Base-by-base conservation (phyloP, 2,329 filamentous ascomycete species). In the Nemania abortiva region DNA sequence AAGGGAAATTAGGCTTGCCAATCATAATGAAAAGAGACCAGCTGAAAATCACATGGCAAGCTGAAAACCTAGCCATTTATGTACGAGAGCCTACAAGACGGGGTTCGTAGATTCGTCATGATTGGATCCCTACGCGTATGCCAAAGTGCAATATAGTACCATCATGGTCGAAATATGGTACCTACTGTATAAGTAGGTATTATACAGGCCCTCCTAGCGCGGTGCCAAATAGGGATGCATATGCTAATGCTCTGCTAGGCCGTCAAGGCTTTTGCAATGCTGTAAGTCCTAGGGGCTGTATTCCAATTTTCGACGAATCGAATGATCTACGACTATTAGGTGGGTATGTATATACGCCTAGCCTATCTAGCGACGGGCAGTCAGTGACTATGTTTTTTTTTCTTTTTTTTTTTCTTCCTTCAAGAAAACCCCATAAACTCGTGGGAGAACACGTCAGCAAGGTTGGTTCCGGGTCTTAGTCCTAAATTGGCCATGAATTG, bases 401-500 rank as follows among this genome's bases (percentile, higher is more conserved):
- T n/a, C n/a, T n/a, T n/a, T n/a, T n/a, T n/a, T n/a, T n/a, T n/a
- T n/a, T n/a, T n/a, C n/a, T 54, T 31, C 5, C 15, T 20, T 60
- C 37, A 73, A 59, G 68, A 67, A 62, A 71, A 75, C 3, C 68
- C 74, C 68, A 66, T 73, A 49, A 74, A 76, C 31, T 76, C 73
- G 52, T 74, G 71, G 6, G 72, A 70, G 39, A 73, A 71, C 5
- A 75, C 70, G 50, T 89, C 87, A 0, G 84, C 83, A 58, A 90
- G 81, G 66, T 89, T 88, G 39, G 87, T 85, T 29, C 89, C 89
- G 0, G 89, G 89, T 1, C 86, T 88, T 75, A 91, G 90, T 0
- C 89, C 89, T 22, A 91, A 81, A 72, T 91, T 91, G 53, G 88
- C 84, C 88, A 91, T 90, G 73, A 91, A 91, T 70, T 90, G 87